Evolutionary conservation across 2,329 filamentous ascomycete species (phyloP).

Genomic region (Coleophoma cylindrospora): DNA sequence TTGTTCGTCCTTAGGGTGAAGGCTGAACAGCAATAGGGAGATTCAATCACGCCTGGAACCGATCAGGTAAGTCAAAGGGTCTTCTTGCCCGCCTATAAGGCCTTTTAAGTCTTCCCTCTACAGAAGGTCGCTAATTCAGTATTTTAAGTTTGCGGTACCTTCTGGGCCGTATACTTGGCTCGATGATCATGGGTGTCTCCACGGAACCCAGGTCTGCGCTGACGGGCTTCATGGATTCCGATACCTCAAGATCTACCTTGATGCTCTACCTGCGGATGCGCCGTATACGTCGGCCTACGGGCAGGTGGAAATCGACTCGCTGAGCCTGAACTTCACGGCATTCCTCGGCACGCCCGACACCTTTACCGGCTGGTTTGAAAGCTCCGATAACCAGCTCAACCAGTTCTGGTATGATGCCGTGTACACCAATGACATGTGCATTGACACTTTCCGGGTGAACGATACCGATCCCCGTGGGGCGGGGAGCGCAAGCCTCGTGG

Average conservation of each 20-base stretch:
- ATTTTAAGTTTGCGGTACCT: slow-evolving; percentile 36
- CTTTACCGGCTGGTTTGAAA: slow-evolving; percentile 47
- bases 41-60: slow-evolving; percentile 38
- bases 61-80: slow-evolving; percentile 34
- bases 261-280: slow-evolving; percentile 36
- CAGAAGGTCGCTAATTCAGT: neutral
- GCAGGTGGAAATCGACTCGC: slow-evolving; percentile 35
- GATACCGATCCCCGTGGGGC: slow-evolving; percentile 44
- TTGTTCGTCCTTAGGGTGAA: neutral
- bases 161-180: slow-evolving; percentile 38
- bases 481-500: slow-evolving; percentile 35
- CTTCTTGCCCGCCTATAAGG: neutral
- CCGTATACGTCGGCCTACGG: slow-evolving; percentile 39
- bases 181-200: slow-evolving; percentile 37
- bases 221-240: slow-evolving; percentile 50
- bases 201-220: slow-evolving; percentile 38
- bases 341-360: slow-evolving; percentile 42
- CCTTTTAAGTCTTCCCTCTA: neutral
- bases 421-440: slow-evolving; percentile 46
- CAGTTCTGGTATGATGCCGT: slow-evolving; percentile 49
- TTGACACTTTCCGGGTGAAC: slow-evolving; percentile 38
- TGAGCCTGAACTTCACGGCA: slow-evolving; percentile 37
- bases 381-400: slow-evolving; percentile 41
- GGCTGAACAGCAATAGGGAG: slow-evolving; percentile 16
- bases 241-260: slow-evolving; percentile 43